A percentile compares a stretch with the other conserved stretches of the same genome.
phyloP scores from a whole-genome alignment of 2,329 filamentous ascomycete species.

The Tolypocladium tundrense region DNA sequence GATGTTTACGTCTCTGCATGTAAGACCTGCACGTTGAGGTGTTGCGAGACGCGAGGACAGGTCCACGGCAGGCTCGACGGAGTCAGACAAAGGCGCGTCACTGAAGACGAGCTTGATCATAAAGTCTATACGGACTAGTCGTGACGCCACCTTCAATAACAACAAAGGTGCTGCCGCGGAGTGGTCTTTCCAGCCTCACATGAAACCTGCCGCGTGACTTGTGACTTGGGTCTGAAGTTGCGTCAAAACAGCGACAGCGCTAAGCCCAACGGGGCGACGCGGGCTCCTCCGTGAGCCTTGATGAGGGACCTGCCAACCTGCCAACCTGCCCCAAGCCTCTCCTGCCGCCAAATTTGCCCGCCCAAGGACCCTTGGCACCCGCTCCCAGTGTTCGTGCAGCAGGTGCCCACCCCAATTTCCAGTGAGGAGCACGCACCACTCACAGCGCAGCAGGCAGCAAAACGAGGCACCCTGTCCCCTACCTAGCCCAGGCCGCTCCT shows the following conservation, averaged over 20 bases:
- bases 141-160: background rate
- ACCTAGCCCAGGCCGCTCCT: background rate
- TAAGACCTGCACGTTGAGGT: background rate
- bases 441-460: background rate
- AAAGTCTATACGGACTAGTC: background rate
- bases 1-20: background rate
- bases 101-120: background rate
- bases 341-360: background rate
- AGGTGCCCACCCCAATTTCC: constrained; percentile 6
- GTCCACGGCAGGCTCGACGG: background rate
- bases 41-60: background rate
- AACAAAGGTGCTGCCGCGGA: background rate
- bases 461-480: background rate
- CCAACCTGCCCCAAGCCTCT: background rate
- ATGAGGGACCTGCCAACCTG: background rate
- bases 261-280: background rate
- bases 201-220: background rate
- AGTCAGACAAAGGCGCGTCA: background rate
- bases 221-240: background rate
- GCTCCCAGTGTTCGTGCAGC: background rate
- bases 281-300: background rate
- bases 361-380: background rate
- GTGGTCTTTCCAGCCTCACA: background rate
- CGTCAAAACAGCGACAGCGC: background rate
- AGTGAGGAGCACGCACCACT: constrained; percentile 6